Evolutionary conservation across 129 eudicot species (phyloP).

Genomic region (Deinandra increscens): DNA sequence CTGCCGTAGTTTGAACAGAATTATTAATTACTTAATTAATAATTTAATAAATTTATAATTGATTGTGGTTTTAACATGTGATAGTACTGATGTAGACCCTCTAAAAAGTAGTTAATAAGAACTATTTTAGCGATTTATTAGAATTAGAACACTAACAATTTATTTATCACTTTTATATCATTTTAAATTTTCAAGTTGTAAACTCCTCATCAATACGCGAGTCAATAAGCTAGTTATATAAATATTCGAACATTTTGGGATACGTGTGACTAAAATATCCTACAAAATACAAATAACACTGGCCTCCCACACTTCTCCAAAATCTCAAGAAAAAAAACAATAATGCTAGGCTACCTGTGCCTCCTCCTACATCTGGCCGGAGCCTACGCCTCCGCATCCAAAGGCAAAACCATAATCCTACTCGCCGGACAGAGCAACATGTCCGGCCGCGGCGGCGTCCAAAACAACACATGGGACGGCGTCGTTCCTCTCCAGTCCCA

Average conservation of each 20-base stretch:
- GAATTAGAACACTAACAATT: too few relatives aligned
- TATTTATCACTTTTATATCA: too few relatives aligned
- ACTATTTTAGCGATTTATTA: too few relatives aligned
- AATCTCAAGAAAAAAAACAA: background rate
- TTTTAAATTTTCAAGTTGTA: too few relatives aligned
- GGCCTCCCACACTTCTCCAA: background rate
- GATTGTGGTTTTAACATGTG: too few relatives aligned
- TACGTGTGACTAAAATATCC: conserved; percentile 11
- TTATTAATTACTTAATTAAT: too few relatives aligned
- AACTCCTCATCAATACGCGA: too few relatives aligned
- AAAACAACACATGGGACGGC: conserved; percentile 65
- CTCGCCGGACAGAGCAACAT: conserved; percentile 97
- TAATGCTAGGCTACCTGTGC: conserved; percentile 15
- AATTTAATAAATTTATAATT: too few relatives aligned
- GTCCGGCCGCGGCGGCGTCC: conserved; percentile 86
- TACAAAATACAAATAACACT: background rate
- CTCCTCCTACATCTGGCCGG: conserved; percentile 24
- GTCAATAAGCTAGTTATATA: too few relatives aligned
- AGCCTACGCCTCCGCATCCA: conserved; percentile 6
- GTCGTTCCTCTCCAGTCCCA: conserved; percentile 50
- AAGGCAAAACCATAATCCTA: conserved; percentile 44
- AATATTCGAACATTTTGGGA: conserved; percentile 23
- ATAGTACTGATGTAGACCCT: too few relatives aligned
- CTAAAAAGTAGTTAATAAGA: too few relatives aligned
- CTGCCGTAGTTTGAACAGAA: too few relatives aligned